Percentiles rank a stretch among this genome's conserved stretches.
Evolutionary conservation across 192 early-diverging fungal species (phyloP).

Genomic region (Coemansia sp.): DNA sequence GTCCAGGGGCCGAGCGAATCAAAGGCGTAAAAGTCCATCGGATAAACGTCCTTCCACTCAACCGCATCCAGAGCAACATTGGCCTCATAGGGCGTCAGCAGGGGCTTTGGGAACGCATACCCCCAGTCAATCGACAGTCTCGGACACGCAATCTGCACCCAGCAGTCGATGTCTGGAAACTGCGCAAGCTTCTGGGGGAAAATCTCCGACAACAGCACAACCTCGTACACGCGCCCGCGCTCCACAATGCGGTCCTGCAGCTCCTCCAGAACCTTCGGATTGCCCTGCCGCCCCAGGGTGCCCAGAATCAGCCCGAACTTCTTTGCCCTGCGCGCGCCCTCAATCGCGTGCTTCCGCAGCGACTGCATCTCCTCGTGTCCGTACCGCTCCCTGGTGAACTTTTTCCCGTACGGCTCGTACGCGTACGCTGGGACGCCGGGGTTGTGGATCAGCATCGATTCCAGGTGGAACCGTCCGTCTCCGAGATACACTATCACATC

Average conservation of each 20-base stretch:
- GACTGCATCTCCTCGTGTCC: conserved; percentile 92
- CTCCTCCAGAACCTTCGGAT: conserved; percentile 85
- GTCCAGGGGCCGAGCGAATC: conserved; percentile 92
- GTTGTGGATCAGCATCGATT: conserved; percentile 99
- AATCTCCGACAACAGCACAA: conserved; percentile 91
- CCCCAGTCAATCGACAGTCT: conserved; percentile 99
- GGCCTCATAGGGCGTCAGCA: conserved; percentile 94
- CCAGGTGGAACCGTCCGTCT: conserved; percentile 97
- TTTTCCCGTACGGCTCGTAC: conserved; percentile 94
- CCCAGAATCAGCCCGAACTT: conserved; percentile 91
- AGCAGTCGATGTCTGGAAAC: conserved; percentile 84
- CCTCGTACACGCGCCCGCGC: conserved; percentile 63
- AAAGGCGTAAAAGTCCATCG: conserved; percentile 98
- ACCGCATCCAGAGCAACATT: conserved; percentile 79
- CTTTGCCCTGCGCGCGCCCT: conserved; percentile 67
- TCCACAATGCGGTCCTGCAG: conserved; percentile 68
- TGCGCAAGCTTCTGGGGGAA: conserved; percentile 90
- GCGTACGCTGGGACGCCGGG: conserved; percentile 86
- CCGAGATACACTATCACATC: conserved; percentile 85
- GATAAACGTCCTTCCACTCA: conserved; percentile 85
- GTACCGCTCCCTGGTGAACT: conserved; percentile 91
- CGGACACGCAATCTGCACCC: conserved; percentile 97
- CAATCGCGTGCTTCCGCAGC: conserved; percentile 83
- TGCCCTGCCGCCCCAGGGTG: conserved; percentile 95
- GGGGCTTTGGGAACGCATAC: conserved; percentile 87